Conservation (phyloP, 2,329 filamentous ascomycete genomes). For the Tricladium varicosporioides region DNA sequence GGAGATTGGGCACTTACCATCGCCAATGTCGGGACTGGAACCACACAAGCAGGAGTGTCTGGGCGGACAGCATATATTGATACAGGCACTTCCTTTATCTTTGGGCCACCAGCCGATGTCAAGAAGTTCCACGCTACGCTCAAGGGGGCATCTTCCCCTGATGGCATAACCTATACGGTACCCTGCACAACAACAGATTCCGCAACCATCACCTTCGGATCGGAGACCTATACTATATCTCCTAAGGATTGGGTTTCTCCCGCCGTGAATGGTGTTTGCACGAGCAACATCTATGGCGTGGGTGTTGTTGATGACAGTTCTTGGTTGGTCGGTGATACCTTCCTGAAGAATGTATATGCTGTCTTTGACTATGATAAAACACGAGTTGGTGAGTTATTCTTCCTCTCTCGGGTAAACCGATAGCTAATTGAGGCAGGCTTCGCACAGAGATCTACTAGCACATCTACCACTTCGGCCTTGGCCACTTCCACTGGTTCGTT, state of each 20-base stretch:
- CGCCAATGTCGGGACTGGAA: constrained; percentile 63
- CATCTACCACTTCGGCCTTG: constrained; percentile 11
- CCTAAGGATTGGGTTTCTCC: constrained; percentile 66
- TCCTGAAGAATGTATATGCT: constrained; percentile 85
- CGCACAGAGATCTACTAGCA: constrained; percentile 15
- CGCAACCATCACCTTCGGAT: constrained; percentile 67
- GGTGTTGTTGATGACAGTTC: constrained; percentile 58
- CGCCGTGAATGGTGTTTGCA: constrained; percentile 44
- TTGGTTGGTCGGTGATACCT: constrained; percentile 84
- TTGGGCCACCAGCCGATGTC: constrained; percentile 68
- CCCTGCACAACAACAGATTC: constrained; percentile 66
- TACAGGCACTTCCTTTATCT: constrained; percentile 77
- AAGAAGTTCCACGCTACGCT: constrained; percentile 66
- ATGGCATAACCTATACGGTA: constrained; percentile 64
- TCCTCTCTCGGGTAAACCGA: not conserved
- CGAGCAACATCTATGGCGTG: constrained; percentile 73
- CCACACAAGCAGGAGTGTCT: constrained; percentile 47
- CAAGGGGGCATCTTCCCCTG: constrained; percentile 50
- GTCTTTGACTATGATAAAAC: constrained; percentile 75
- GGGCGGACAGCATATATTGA: constrained; percentile 70
- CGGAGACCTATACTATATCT: constrained; percentile 63
- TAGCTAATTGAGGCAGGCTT: constrained; percentile 24
- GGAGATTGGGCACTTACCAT: constrained; percentile 73
- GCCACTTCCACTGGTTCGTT: constrained; percentile 24
- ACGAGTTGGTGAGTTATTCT: constrained; percentile 54